Percentiles rank a stretch among this genome's conserved stretches.
Conservation (phyloP, 1,284 basidiomycete genomes). For the Xerocomus amazonicus region DNA sequence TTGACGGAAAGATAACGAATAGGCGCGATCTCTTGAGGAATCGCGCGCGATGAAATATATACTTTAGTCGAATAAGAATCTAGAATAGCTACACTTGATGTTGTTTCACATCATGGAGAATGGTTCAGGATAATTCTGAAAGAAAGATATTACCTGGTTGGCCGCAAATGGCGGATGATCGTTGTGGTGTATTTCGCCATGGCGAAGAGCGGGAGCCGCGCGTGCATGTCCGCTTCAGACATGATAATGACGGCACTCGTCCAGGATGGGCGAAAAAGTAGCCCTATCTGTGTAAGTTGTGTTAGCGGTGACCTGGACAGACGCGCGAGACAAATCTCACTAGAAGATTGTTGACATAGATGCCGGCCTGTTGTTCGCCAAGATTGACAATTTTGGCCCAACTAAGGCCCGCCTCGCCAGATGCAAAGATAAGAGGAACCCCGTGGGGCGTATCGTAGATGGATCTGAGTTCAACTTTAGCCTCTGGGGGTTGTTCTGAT, state of each 20-base stretch:
- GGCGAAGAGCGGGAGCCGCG: constrained; percentile 47
- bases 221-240: constrained; percentile 45
- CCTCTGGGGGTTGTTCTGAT: constrained; percentile 18
- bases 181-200: constrained; percentile 49
- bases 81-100: constrained; percentile 45
- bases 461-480: constrained; percentile 41
- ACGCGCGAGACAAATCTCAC: constrained; percentile 38
- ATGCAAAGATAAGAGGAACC: constrained; percentile 43
- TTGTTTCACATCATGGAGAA: background rate
- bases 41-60: constrained; percentile 44
- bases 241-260: constrained; percentile 44
- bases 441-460: constrained; percentile 27
- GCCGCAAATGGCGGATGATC: constrained; percentile 44
- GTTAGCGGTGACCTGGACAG: constrained; percentile 6
- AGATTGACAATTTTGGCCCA: constrained; percentile 52
- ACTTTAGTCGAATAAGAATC: constrained; percentile 51
- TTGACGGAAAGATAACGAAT: constrained; percentile 47
- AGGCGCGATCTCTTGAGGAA: constrained; percentile 42
- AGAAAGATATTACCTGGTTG: constrained; percentile 44
- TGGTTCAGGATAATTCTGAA: background rate
- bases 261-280: constrained; percentile 50
- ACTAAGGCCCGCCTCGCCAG: constrained; percentile 43
- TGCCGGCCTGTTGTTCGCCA: constrained; percentile 47
- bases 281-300: constrained; percentile 45
- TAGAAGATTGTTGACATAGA: constrained; percentile 45